Evolutionary conservation across 2,329 filamentous ascomycete species (phyloP), one percentile per base, ranked within the genome.

Genomic region (Plenodomus lindquistii): DNA sequence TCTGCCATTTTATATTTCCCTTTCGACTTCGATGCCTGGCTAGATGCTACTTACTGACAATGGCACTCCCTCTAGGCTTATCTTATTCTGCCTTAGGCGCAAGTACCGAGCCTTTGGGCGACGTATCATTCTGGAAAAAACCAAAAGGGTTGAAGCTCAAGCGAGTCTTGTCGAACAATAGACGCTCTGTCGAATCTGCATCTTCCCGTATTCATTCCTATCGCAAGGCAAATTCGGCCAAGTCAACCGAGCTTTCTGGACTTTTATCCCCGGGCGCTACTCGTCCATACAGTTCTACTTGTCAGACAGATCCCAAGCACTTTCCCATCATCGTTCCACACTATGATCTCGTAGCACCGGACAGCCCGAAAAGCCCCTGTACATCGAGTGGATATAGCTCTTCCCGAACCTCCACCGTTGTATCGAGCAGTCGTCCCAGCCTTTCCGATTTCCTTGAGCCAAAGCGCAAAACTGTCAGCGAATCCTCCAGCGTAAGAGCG

Each of bases 251-350:
- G 54, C 51, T 55, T 48, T 57, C 51, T 57, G 49, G 55, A 35
- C 51, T 48, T 48, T 57, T 52, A 42, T 60, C 62, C 42, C 44
- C 57, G 39, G 36, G 48, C 46, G 47, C 57, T 37, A 55, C 52
- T 48, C 50, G 11, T 37, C 16, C 15, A 19, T 9, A 53, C 47
- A 54, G 52, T 60, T 57, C 62, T 46, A 47, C 58, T 35, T 54
- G 54, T 60, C 51, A 54, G 44, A 59, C 63, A 29, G 65, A 67
- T 52, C 65, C 68, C 19, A 76, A 74, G 66, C 73, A 77, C 66
- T 66, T 77, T 60, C 75, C 74, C 36, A 76, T 77, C 51, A 62
- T 76, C 39, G 70, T 75, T 47, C 69, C 74, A 44, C 57, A 69
- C 46, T 76, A 75, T 75, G 73, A 62, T 55, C 65, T 61, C 39